Evolutionary conservation across 2,329 filamentous ascomycete genomes (phyloP).

Genomic region (Verticillium nubilum): DNA sequence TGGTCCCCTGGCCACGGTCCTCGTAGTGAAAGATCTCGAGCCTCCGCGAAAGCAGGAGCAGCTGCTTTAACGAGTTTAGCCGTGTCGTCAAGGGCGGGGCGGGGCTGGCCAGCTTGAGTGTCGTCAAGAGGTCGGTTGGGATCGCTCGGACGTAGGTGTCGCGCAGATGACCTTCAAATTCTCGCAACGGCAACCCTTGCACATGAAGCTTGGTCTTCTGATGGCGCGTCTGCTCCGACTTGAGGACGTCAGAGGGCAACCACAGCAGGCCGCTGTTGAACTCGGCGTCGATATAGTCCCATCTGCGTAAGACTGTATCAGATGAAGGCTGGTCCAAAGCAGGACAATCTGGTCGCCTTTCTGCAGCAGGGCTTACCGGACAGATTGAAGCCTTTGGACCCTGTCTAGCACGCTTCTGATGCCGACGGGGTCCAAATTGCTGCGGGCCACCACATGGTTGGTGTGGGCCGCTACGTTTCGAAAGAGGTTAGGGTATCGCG

Average conservation of each 20-base stretch:
- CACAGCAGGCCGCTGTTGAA: conserved; percentile 22
- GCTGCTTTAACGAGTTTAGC: conserved; percentile 33
- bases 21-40: conserved; percentile 36
- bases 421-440: conserved; percentile 30
- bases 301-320: conserved; percentile 21
- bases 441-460: conserved; percentile 32
- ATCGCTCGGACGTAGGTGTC: conserved; percentile 31
- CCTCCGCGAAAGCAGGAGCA: conserved; percentile 28
- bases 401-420: conserved; percentile 28
- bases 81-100: conserved; percentile 33
- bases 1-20: conserved; percentile 38
- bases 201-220: conserved; percentile 28
- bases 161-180: conserved; percentile 25
- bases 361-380: conserved; percentile 26
- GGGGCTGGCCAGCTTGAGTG: conserved; percentile 32
- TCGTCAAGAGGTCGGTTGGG: conserved; percentile 30
- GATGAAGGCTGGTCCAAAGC: neutral
- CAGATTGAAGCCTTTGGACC: conserved; percentile 28
- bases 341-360: neutral
- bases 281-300: conserved; percentile 28
- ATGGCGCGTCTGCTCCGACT: conserved; percentile 19
- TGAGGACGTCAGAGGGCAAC: conserved; percentile 33
- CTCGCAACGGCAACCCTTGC: conserved; percentile 33
- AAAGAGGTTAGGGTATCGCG: conserved; percentile 23
- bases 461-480: conserved; percentile 31